Conservation (phyloP, 78 protist genomes). For the slime mould (Dictyostelium discoideum) region dicty_2.7 NC_007089.4:4098001-4098500, state of each 20-base stretch:
- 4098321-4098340: neutral
- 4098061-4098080: too few relatives aligned
- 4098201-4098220: neutral
- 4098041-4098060: too few relatives aligned
- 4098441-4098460: neutral
- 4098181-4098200: neutral
- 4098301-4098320: neutral
- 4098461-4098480: neutral
- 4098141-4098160: neutral
- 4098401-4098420: neutral
- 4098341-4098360: neutral
- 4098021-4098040: neutral
- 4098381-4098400: constrained; percentile 31
- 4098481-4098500: too few relatives aligned
- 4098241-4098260: neutral
- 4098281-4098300: neutral
- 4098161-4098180: neutral
- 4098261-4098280: neutral
- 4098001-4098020: neutral
- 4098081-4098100: too few relatives aligned
- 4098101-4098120: neutral
- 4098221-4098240: too few relatives aligned
- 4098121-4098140: constrained; percentile 6
- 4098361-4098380: constrained; percentile 10
- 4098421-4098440: neutral